Evolutionary conservation across 2,329 filamentous ascomycete species (phyloP).

Genomic region (Zymoseptoria crescenta): DNA sequence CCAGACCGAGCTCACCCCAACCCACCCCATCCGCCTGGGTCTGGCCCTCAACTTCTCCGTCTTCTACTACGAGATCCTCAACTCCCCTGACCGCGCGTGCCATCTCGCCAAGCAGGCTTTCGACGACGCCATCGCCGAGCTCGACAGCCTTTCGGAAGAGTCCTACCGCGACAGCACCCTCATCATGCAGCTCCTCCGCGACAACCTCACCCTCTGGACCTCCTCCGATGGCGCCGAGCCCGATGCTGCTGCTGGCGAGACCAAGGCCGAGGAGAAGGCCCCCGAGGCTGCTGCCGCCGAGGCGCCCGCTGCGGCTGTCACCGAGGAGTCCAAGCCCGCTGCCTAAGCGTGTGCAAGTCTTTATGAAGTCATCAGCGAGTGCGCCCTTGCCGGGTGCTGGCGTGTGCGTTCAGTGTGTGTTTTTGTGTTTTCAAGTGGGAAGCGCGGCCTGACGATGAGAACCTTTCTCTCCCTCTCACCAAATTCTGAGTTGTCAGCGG

Average conservation of each 20-base stretch:
- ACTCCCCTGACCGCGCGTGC: constrained; percentile 95
- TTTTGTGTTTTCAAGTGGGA: background rate
- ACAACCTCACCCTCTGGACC: constrained; percentile 97
- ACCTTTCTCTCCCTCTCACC: background rate
- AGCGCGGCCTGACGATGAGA: background rate
- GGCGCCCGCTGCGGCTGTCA: constrained; percentile 35
- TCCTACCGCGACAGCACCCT: constrained; percentile 98
- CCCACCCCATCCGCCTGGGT: constrained; percentile 95
- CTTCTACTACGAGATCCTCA: constrained; percentile 99
- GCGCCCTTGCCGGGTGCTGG: background rate
- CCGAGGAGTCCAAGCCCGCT: constrained; percentile 22
- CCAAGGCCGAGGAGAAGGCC: constrained; percentile 44
- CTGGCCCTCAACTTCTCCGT: constrained; percentile 98
- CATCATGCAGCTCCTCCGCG: constrained; percentile 97
- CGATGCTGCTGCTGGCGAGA: constrained; percentile 51
- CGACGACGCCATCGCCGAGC: constrained; percentile 96
- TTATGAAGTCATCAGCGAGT: constrained; percentile 13
- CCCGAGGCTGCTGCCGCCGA: constrained; percentile 38
- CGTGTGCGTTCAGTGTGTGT: background rate
- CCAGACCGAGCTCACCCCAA: constrained; percentile 93
- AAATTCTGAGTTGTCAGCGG: background rate
- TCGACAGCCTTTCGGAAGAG: constrained; percentile 95
- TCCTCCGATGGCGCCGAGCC: constrained; percentile 81
- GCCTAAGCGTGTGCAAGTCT: constrained; percentile 13
- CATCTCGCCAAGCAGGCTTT: constrained; percentile 99